These are phyloP conservation scores for Deinandra increscens DNA, from an alignment of 129 eudicot species.

Conservation along the genomic window DNA sequence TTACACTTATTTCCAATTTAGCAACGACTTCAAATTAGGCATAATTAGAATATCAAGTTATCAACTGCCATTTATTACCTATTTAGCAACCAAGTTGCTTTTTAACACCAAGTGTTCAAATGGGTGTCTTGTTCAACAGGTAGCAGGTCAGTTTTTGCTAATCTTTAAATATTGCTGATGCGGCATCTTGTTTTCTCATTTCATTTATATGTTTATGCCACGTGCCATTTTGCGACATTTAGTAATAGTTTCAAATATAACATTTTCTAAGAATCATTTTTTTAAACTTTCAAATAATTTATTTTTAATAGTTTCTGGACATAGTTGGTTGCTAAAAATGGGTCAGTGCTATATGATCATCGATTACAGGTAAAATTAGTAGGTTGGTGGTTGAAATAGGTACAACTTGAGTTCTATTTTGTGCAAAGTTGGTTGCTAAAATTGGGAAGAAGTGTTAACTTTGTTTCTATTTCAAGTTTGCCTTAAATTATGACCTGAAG, in stretches of 20 bases:
- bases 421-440: neutral
- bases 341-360: neutral
- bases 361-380: neutral
- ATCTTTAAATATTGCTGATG: neutral
- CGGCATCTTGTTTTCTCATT: neutral
- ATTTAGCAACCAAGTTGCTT: neutral
- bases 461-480: neutral
- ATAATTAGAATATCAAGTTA: neutral
- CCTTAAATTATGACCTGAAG: conserved; percentile 2
- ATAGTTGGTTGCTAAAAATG: neutral
- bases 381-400: neutral
- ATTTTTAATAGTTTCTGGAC: neutral
- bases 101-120: neutral
- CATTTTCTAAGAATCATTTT: neutral
- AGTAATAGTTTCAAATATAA: neutral
- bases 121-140: neutral
- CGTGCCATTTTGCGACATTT: neutral
- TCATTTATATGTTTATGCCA: neutral
- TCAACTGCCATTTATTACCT: neutral
- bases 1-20: neutral
- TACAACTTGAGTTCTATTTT: neutral
- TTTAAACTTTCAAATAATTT: neutral
- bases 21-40: neutral
- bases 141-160: neutral
- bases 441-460: neutral